These are phyloP conservation scores for Gnomoniopsis smithogilvyi DNA, from an alignment of 2,329 filamentous ascomycete species.

Conservation along the genomic window DNA sequence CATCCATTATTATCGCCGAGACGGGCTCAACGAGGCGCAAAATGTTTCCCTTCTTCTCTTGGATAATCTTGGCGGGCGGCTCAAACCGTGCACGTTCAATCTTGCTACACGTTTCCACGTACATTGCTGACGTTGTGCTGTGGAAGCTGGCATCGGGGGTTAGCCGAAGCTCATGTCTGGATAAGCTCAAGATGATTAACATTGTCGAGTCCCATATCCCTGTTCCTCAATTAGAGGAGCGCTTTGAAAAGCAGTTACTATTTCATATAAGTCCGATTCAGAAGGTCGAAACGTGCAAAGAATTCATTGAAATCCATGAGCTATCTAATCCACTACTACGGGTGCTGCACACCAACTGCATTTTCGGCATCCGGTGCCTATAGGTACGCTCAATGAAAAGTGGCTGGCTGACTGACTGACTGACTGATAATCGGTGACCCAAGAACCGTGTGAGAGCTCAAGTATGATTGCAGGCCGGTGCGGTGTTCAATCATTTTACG, in stretches of 20 bases:
- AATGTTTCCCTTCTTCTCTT: constrained; percentile 1
- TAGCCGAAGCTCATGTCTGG: not conserved
- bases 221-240: not conserved
- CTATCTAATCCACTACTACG: not conserved
- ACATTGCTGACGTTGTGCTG: not conserved
- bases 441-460: not conserved
- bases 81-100: constrained; percentile 5
- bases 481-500: not conserved
- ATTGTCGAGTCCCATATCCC: not conserved
- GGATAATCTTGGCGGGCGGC: constrained; percentile 9
- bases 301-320: not conserved
- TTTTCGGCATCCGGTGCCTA: constrained; percentile 11
- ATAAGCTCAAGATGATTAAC: not conserved
- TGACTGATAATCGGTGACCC: not conserved
- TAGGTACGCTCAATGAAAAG: not conserved
- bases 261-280: not conserved
- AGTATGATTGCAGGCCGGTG: not conserved
- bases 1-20: constrained; percentile 1
- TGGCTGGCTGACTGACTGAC: not conserved
- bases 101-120: not conserved
- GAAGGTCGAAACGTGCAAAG: not conserved
- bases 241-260: not conserved
- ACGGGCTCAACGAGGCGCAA: not conserved
- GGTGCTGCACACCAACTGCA: not conserved
- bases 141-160: not conserved